A percentile compares a stretch with the other conserved stretches of the same genome.
Conservation (phyloP, 2,329 filamentous ascomycete species). For the Colletotrichum cereale region DNA sequence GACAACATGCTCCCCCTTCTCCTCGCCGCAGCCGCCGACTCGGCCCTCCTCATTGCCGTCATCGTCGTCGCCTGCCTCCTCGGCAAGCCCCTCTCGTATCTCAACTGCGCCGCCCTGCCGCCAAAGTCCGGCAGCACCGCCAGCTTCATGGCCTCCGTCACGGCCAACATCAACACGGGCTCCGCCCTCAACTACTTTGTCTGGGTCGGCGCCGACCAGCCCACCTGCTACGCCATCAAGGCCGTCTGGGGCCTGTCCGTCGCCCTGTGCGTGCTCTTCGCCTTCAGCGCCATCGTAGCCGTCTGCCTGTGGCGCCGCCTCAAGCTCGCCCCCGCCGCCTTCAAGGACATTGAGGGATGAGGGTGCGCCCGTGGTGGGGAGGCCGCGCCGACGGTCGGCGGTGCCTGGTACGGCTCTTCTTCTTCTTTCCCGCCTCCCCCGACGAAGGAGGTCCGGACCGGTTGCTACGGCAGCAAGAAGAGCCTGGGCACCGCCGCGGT, state of each 20-base stretch:
- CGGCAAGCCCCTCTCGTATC: slow-evolving; percentile 83
- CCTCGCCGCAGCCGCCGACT: slow-evolving; percentile 75
- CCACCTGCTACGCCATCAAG: slow-evolving; percentile 87
- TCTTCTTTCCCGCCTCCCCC: slow-evolving; percentile 28
- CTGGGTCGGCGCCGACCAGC: slow-evolving; percentile 65
- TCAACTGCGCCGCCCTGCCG: slow-evolving; percentile 74
- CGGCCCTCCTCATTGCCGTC: slow-evolving; percentile 78
- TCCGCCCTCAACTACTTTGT: slow-evolving; percentile 55
- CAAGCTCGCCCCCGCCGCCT: slow-evolving; percentile 54
- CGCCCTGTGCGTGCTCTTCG: slow-evolving; percentile 79
- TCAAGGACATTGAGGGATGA: slow-evolving; percentile 65
- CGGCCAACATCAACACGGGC: slow-evolving; percentile 55
- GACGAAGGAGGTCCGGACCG: slow-evolving; percentile 3
- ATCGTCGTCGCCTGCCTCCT: slow-evolving; percentile 82
- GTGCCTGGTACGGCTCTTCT: neutral
- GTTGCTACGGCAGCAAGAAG: slow-evolving; percentile 41
- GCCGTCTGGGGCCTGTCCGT: slow-evolving; percentile 89
- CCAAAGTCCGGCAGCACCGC: slow-evolving; percentile 56
- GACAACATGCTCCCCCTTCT: slow-evolving; percentile 83
- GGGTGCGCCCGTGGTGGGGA: slow-evolving; percentile 59
- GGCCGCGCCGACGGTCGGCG: slow-evolving; percentile 42
- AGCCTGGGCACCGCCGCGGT: slow-evolving; percentile 54
- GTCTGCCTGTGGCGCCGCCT: slow-evolving; percentile 73
- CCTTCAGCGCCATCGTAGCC: slow-evolving; percentile 70
- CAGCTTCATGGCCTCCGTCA: slow-evolving; percentile 59